These are phyloP conservation scores for Amanita molliuscula DNA, from an alignment of 768 basidiomycete genomes.

Conservation along the genomic window DNA sequence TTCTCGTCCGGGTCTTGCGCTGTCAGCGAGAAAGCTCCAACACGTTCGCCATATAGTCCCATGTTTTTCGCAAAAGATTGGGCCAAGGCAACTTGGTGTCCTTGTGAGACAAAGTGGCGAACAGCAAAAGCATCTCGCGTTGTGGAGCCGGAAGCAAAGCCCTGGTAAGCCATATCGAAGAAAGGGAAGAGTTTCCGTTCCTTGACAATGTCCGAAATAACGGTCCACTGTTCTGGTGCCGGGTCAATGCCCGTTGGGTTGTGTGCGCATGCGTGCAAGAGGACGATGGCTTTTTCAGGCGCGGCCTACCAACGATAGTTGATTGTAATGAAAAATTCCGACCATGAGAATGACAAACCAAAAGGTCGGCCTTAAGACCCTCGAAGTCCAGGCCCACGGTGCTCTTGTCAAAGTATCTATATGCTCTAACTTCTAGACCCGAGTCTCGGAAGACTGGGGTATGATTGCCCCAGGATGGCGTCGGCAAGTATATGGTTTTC, in stretches of 20 bases:
- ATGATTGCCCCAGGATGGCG: constrained; percentile 97
- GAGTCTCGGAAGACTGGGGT: constrained; percentile 89
- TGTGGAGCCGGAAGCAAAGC: constrained; percentile 93
- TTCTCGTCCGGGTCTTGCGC: constrained; percentile 63
- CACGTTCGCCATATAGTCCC: constrained; percentile 97
- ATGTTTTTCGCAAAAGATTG: constrained; percentile 99
- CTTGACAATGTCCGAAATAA: constrained; percentile 79
- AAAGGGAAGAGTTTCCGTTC: constrained; percentile 92
- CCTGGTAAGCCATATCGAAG: constrained; percentile 99
- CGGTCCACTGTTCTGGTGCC: constrained; percentile 84
- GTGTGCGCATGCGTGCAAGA: constrained; percentile 96
- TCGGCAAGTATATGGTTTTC: constrained; percentile 84
- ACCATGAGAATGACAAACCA: constrained; percentile 34
- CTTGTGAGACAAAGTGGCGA: constrained; percentile 84
- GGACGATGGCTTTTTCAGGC: constrained; percentile 73
- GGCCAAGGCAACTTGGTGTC: constrained; percentile 82
- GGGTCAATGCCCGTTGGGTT: constrained; percentile 99
- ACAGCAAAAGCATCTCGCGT: constrained; percentile 89
- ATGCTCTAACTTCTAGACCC: constrained; percentile 84
- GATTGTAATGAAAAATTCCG: constrained; percentile 3
- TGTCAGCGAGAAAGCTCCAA: constrained; percentile 89
- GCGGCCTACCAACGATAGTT: constrained; percentile 34
- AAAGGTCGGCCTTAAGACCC: constrained; percentile 80
- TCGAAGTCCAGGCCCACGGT: constrained; percentile 90
- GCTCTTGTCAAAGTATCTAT: constrained; percentile 90